Conservation (phyloP, 495 filamentous ascomycete species). For the Aspergillus taichungensis region DNA sequence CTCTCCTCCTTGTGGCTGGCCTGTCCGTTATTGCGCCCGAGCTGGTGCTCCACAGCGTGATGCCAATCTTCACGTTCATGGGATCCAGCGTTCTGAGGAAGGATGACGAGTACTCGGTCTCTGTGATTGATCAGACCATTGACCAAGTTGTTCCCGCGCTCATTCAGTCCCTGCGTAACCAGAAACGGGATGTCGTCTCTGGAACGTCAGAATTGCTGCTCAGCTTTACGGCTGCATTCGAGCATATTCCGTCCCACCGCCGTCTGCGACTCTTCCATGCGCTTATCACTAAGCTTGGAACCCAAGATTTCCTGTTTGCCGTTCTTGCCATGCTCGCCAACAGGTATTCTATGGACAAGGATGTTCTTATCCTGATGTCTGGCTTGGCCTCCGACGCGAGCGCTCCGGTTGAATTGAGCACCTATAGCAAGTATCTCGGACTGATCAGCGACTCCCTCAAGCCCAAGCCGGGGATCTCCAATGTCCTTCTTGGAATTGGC, state of each 20-base stretch:
- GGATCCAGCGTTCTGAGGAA: slow-evolving; percentile 77
- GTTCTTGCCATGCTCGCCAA: slow-evolving; percentile 41
- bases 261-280: slow-evolving; percentile 72
- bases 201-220: slow-evolving; percentile 78
- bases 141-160: slow-evolving; percentile 83
- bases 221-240: slow-evolving; percentile 90
- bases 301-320: slow-evolving; percentile 58
- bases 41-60: slow-evolving; percentile 85
- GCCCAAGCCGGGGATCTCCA: slow-evolving; percentile 59
- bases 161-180: slow-evolving; percentile 73
- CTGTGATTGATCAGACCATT: slow-evolving; percentile 80
- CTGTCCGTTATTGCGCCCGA: slow-evolving; percentile 80
- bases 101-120: slow-evolving; percentile 89
- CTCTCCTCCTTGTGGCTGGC: slow-evolving; percentile 77
- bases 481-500: slow-evolving; percentile 53
- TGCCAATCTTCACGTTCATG: slow-evolving; percentile 99
- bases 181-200: slow-evolving; percentile 64
- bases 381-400: slow-evolving; percentile 42
- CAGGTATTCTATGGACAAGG: slow-evolving; percentile 35
- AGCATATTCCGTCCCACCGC: slow-evolving; percentile 82
- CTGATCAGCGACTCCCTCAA: slow-evolving; percentile 64
- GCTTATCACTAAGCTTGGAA: slow-evolving; percentile 68
- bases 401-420: slow-evolving; percentile 56
- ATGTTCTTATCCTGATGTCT: slow-evolving; percentile 36
- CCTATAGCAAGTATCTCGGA: slow-evolving; percentile 61